Conservation (phyloP, 495 filamentous ascomycete genomes). For the Sordaria brevicollis region DNA sequence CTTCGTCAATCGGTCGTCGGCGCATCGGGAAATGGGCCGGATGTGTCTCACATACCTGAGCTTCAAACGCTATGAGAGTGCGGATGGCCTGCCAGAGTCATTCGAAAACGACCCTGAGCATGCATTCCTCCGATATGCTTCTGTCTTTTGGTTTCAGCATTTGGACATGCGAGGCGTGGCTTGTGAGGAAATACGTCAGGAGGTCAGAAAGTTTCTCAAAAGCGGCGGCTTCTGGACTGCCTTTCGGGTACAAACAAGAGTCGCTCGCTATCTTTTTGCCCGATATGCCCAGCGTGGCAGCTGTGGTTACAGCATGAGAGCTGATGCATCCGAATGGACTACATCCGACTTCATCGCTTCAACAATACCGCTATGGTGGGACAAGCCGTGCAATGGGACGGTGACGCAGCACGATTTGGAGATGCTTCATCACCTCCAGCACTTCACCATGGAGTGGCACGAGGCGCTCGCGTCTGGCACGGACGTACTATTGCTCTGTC, state of each 20-base stretch:
- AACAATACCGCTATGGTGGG: neutral
- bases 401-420: neutral
- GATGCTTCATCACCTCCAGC: neutral
- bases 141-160: slow-evolving; percentile 2
- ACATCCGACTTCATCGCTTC: neutral
- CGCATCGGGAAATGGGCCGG: neutral
- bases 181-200: neutral
- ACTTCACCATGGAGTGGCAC: slow-evolving; percentile 1
- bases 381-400: neutral
- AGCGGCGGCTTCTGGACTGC: neutral
- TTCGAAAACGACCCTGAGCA: neutral
- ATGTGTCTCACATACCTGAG: neutral
- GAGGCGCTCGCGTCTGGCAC: neutral
- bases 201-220: neutral
- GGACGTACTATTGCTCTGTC: neutral
- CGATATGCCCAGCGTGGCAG: neutral
- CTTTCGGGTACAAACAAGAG: neutral
- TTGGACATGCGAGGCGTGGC: neutral
- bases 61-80: neutral
- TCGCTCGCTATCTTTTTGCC: neutral
- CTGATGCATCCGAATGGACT: neutral
- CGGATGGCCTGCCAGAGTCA: neutral
- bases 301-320: neutral
- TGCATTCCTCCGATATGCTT: neutral
- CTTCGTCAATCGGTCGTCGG: neutral